Conservation (phyloP, 306 rosid genomes). For the Quercus bicolor region DNA sequence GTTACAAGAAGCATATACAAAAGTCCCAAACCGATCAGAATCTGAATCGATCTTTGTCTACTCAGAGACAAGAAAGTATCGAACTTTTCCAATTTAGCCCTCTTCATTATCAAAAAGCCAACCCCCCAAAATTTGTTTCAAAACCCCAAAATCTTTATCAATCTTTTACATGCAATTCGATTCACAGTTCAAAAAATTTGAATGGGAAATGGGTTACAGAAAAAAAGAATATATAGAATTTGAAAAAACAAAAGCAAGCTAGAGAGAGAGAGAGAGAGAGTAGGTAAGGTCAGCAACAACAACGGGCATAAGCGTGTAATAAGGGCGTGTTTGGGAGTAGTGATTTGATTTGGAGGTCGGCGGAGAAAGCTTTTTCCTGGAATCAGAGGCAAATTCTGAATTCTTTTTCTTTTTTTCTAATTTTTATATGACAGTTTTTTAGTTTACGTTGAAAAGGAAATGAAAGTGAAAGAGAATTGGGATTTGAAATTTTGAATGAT, state of each 20-base stretch:
- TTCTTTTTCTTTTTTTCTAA: too few species aligned
- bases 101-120: conserved; percentile 39
- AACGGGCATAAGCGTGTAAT: conserved; percentile 12
- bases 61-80: conserved; percentile 41
- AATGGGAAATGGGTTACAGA: background rate
- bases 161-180: background rate
- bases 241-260: background rate
- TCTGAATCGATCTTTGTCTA: conserved; percentile 71
- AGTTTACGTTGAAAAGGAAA: background rate
- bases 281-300: conserved; percentile 21
- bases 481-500: background rate
- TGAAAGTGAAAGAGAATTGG: background rate
- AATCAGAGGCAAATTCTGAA: too few species aligned
- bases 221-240: background rate
- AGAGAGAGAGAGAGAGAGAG: conserved; percentile 7
- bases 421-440: background rate
- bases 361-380: background rate
- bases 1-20: conserved; percentile 55
- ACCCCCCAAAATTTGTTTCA: background rate
- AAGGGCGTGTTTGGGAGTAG: background rate
- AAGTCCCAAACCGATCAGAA: conserved; percentile 45
- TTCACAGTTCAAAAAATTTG: background rate
- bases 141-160: background rate
- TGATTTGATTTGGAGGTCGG: background rate
- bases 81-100: conserved; percentile 42